Evolutionary conservation across 345 rosid species (phyloP), one percentile per base, ranked within the genome.

Genomic region (Gynandropsis gynandra): DNA sequence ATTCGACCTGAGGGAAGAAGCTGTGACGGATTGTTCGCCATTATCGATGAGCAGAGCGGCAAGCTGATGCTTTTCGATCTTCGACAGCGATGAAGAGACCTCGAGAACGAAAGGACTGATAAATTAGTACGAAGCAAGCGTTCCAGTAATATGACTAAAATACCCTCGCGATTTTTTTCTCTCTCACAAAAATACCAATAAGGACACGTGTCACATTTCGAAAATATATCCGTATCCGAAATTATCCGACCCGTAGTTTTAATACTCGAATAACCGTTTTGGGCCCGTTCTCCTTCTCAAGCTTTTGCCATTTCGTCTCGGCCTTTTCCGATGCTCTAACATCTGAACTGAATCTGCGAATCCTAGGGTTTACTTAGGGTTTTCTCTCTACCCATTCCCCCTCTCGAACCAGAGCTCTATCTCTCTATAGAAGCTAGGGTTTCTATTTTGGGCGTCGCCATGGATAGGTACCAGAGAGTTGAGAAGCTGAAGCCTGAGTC

Each of bases 381-480:
- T 65, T 70, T 51, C 64, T 1, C 52, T 51, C 18, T 16, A 18
- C 40, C 29, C 40, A 3, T 9, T 29, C 27, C 18, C 50, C 48
- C 35, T 49, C 11, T 29, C 31, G 16, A 47, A 24, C 17, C 43
- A 37, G 7, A 50, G 37, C 47, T n/a, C 50, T 37, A 16, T 10
- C 41, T 50, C 41, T 66, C 63, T 50, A 37, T 35, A 34, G 15
- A 68, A 10, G 27, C 52, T 63, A 55, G 66, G 72, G 66, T 54
- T 62, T 45, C 48, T 56, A 18, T 19, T 52, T 7, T 35, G 43
- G 7, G 19, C 38, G 43, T 53, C 52, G 53, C 29, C 42, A 90
- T 90, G 98, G 98, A 90, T 61, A 78, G 87, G 64, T 87, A 90
- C 68, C 78, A 75, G 64, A 80, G 81, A 56, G 96, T 90, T 5